Percentiles rank a stretch among this genome's conserved stretches.
These are phyloP conservation scores for Sporothrix sp. DNA, from an alignment of 2,329 filamentous ascomycete species.

Conservation along the genomic window DNA sequence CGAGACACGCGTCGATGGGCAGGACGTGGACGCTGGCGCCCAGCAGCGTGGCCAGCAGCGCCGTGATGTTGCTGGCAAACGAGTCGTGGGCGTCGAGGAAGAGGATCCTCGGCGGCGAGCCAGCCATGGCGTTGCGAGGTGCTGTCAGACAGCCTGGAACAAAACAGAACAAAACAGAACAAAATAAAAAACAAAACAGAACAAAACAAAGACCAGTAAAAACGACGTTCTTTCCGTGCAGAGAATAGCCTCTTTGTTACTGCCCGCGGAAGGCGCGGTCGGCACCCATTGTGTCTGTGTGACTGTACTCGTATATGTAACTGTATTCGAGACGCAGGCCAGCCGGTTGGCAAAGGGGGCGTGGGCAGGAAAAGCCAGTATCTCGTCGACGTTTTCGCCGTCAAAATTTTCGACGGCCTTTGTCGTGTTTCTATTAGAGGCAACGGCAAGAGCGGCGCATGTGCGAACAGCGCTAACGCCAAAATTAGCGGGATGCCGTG, in stretches of 20 bases:
- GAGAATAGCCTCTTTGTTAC: not conserved
- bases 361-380: no score
- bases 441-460: no score
- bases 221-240: not conserved
- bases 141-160: not conserved
- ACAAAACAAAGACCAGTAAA: not conserved
- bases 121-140: not conserved
- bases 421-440: no score
- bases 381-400: no score
- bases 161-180: not conserved
- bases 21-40: constrained; percentile 59
- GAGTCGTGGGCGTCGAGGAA: constrained; percentile 96
- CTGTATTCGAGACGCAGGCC: no score
- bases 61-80: constrained; percentile 90
- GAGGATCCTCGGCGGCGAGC: constrained; percentile 44
- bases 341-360: no score
- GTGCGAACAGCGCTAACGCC: no score
- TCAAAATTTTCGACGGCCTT: no score
- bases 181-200: no score
- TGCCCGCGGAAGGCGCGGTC: not conserved
- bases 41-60: constrained; percentile 63
- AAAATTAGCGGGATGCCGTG: no score
- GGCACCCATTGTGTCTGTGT: not conserved
- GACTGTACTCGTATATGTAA: not conserved
- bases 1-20: constrained; percentile 53